Evolutionary conservation across 1,284 basidiomycete species (phyloP).

Genomic region (Ganoderma leucocontextum): DNA sequence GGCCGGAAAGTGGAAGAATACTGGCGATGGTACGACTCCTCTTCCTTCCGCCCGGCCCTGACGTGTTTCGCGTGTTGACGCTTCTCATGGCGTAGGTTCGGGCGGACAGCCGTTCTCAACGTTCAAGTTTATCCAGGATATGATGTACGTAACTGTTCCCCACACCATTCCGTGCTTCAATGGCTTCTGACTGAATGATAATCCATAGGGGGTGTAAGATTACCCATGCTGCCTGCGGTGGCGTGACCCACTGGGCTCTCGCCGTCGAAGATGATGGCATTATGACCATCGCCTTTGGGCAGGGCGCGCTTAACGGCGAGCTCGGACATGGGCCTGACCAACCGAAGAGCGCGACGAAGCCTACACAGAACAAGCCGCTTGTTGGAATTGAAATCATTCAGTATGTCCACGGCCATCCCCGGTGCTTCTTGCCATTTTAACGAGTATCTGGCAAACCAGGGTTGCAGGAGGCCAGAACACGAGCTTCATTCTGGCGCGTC

Average conservation of each 20-base stretch:
- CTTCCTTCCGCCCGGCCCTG: slow-evolving; percentile 6
- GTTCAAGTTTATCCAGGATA: slow-evolving; percentile 84
- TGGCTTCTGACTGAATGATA: slow-evolving; percentile 15
- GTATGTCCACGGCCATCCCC: slow-evolving; percentile 50
- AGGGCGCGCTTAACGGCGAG: slow-evolving; percentile 84
- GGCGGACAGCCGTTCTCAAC: slow-evolving; percentile 84
- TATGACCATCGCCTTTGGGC: slow-evolving; percentile 90
- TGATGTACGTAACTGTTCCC: slow-evolving; percentile 60
- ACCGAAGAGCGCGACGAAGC: slow-evolving; percentile 90
- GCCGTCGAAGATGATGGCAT: slow-evolving; percentile 75
- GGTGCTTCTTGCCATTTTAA: neutral
- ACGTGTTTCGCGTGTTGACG: slow-evolving; percentile 1
- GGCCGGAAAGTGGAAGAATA: slow-evolving; percentile 93
- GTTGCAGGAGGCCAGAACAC: slow-evolving; percentile 89
- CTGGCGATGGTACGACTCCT: slow-evolving; percentile 77
- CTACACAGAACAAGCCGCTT: slow-evolving; percentile 75
- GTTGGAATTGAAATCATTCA: slow-evolving; percentile 80
- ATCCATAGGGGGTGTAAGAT: slow-evolving; percentile 75
- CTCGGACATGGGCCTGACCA: slow-evolving; percentile 84
- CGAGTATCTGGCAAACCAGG: slow-evolving; percentile 47
- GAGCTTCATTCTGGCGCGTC: slow-evolving; percentile 80
- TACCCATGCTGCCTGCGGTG: slow-evolving; percentile 74
- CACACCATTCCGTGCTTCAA: slow-evolving; percentile 12
- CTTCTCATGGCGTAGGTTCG: slow-evolving; percentile 57
- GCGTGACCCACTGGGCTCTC: slow-evolving; percentile 89